Conservation (phyloP, 73 alveolate genomes). For the Vitrella brassicaformis region DNA sequence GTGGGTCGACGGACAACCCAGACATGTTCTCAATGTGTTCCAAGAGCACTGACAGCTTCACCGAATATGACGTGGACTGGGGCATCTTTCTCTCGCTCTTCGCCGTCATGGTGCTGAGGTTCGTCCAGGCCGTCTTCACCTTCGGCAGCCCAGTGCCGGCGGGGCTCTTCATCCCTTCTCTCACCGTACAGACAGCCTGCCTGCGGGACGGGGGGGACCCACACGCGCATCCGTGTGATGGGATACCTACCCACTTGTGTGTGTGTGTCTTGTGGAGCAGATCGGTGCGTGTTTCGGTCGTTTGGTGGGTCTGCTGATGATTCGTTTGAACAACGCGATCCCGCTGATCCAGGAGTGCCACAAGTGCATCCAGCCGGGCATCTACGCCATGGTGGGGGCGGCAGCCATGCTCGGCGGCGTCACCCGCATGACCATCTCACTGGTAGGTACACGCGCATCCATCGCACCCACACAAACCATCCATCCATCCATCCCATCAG, state of each 20-base stretch:
- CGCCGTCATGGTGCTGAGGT: no score
- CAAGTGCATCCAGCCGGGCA: slow-evolving; percentile 1
- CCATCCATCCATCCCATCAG: no score
- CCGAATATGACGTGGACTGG: no score
- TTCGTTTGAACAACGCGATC: neutral
- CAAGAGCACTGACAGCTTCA: no score
- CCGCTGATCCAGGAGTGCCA: neutral
- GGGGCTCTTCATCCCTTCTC: slow-evolving; percentile 31
- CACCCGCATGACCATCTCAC: slow-evolving; percentile 28
- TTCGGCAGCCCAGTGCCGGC: neutral
- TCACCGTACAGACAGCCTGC: no score
- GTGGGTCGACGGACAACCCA: no score
- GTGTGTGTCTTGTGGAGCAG: no score
- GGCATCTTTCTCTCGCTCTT: no score
- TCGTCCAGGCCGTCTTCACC: neutral
- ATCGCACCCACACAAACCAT: no score
- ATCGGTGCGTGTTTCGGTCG: slow-evolving; percentile 23
- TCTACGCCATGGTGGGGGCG: slow-evolving; percentile 35
- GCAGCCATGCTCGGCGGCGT: slow-evolving; percentile 35
- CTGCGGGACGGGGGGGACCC: no score
- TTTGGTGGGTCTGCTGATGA: neutral
- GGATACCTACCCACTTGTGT: no score
- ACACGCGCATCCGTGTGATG: neutral
- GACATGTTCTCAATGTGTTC: no score
- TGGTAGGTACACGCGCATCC: slow-evolving; percentile 6